Conservation (phyloP, 1,284 basidiomycete species). For the Naganishia sp. region DNA sequence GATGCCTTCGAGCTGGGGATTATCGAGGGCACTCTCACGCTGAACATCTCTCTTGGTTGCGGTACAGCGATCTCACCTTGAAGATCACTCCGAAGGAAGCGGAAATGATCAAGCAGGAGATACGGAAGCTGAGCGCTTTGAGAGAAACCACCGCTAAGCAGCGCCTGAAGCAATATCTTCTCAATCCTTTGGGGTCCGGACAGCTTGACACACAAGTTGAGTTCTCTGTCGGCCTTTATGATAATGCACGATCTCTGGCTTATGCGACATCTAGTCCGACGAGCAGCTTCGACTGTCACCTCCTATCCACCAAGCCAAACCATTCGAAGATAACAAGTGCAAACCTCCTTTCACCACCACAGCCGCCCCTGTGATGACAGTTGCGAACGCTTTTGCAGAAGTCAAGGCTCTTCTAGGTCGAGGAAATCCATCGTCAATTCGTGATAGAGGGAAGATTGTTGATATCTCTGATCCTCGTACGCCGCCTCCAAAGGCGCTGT, state of each 20-base stretch:
- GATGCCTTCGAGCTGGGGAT: neutral
- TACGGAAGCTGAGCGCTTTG: neutral
- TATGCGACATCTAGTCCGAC: too few species aligned
- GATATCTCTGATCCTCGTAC: neutral
- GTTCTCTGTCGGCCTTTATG: too few species aligned
- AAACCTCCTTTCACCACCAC: too few species aligned
- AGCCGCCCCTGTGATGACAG: neutral
- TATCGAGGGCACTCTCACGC: too few species aligned
- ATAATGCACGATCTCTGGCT: too few species aligned
- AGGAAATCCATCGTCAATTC: too few species aligned
- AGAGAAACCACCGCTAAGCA: neutral
- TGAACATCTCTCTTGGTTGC: neutral
- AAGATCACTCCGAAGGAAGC: slow-evolving; percentile 3
- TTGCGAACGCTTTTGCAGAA: neutral
- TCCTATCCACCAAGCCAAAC: neutral
- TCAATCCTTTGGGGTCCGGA: neutral
- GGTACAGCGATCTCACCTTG: slow-evolving; percentile 4
- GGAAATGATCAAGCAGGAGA: neutral
- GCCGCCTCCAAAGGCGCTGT: neutral
- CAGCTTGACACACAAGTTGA: too few species aligned
- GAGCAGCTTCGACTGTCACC: neutral
- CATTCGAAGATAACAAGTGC: too few species aligned
- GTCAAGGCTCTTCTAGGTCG: neutral
- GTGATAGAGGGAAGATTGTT: too few species aligned
- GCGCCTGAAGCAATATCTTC: slow-evolving; percentile 1